Evolutionary conservation across 345 rosid genomes (phyloP), one percentile per base, ranked within the genome.

Genomic region (Salix suchowensis): DNA sequence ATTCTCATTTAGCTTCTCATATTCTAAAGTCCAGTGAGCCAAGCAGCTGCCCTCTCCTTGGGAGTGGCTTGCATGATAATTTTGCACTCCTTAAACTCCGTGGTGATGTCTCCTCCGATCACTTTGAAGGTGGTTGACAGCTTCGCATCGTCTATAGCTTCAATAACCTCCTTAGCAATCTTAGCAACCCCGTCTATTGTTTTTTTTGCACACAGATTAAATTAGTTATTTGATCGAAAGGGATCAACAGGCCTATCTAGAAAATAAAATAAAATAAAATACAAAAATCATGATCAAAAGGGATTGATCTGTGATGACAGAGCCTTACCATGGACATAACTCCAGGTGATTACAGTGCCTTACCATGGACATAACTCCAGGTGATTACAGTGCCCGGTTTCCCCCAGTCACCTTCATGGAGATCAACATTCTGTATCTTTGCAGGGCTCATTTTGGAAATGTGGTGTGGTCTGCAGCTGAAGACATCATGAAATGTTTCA

Each of bases 21-120:
- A 78, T 7, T 72, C 68, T 0, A 50, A 1, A 0, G 37, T 46
- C 75, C 75, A 77, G 36, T 42, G 36, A 32, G 16, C 79, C 26
- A 77, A 3, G 21, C 64, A 10, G 30, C 62, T 70, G 5, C 69
- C 74, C 4, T 61, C 62, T 0, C 68, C 36, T 82, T 82, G 6
- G 84, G 85, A 10, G 68, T 76, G 9, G 70, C 87, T 48, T 84
- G 58, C 32, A 80, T 26, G 0, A 12, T 71, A 12, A 71, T 0
- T 3, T 4, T 58, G 74, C 77, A 85, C 18, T 23, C 55, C 77
- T 84, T 84, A 78, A 74, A 82, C 37, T 82, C 81, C 36, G 84
- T 81, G 77, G 81, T 18, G 26, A 87, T 69, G 46, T 83, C 86
- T n/a, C 90, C 88, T 62, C 82, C 86, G 1, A 82, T 78, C 68